Conservation (phyloP, 2,329 filamentous ascomycete species). For the Colletotrichum chrysophilum region DNA sequence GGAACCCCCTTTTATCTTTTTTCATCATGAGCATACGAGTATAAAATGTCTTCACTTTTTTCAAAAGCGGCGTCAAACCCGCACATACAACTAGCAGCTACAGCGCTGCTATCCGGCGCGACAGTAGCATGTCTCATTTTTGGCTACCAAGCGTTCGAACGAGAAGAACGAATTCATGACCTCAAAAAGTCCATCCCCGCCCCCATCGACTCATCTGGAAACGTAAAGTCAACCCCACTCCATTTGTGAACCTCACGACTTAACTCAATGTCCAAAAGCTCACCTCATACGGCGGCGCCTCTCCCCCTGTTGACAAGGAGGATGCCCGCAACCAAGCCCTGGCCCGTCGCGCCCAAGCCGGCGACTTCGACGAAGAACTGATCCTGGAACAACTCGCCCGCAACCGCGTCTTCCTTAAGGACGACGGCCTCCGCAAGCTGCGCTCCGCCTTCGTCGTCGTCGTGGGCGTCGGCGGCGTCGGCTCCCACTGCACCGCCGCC, state of each 20-base stretch:
- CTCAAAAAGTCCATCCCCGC: conserved; percentile 67
- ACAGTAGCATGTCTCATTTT: conserved; percentile 66
- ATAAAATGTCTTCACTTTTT: conserved; percentile 48
- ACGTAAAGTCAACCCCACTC: conserved; percentile 25
- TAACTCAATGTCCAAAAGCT: conserved; percentile 49
- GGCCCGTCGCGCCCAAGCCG: conserved; percentile 64
- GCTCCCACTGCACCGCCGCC: conserved; percentile 87
- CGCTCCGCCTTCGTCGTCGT: conserved; percentile 85
- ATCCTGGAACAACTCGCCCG: conserved; percentile 94
- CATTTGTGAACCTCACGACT: background rate
- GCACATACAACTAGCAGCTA: conserved; percentile 69
- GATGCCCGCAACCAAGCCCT: conserved; percentile 64
- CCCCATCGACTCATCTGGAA: conserved; percentile 33
- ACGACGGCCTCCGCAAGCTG: conserved; percentile 80
- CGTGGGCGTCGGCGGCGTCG: conserved; percentile 93
- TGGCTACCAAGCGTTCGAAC: conserved; percentile 65
- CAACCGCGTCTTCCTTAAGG: conserved; percentile 88
- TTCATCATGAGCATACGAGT: conserved; percentile 1
- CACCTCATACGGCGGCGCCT: conserved; percentile 64
- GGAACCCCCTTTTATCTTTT: accelerated
- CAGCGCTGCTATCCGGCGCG: conserved; percentile 69
- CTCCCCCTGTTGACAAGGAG: conserved; percentile 58
- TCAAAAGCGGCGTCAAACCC: conserved; percentile 49
- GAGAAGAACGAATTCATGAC: conserved; percentile 57
- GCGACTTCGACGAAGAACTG: conserved; percentile 76